Evolutionary conservation across 2,329 filamentous ascomycete species (phyloP).

Genomic region (Pestalotiopsis sp.): DNA sequence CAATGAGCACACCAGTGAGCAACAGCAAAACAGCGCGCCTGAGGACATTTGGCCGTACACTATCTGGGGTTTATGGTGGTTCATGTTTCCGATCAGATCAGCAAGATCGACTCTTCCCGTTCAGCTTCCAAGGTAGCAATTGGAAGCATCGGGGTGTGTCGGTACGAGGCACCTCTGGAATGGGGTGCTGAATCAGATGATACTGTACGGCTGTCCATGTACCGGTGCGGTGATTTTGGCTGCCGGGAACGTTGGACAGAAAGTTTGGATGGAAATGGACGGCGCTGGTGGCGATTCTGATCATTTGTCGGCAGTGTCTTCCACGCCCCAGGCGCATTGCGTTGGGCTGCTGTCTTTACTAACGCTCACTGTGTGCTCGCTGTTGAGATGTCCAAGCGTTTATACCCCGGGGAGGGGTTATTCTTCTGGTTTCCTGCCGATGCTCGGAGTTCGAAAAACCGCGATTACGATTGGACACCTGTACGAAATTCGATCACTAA

Average conservation of each 20-base stretch:
- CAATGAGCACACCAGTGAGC: slow-evolving; percentile 59
- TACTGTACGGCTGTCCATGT: neutral
- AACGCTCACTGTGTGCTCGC: slow-evolving; percentile 61
- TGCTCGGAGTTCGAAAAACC: slow-evolving; percentile 29
- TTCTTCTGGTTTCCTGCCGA: slow-evolving; percentile 6
- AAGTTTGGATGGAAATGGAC: neutral
- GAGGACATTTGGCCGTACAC: neutral
- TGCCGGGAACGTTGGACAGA: neutral
- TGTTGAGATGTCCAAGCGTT: slow-evolving; percentile 40
- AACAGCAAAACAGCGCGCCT: slow-evolving; percentile 26
- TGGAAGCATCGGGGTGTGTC: neutral
- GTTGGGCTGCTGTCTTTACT: slow-evolving; percentile 8
- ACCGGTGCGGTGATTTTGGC: neutral
- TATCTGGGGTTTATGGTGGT: neutral
- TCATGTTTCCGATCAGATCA: neutral
- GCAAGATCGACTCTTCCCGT: neutral
- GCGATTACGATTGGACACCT: slow-evolving; percentile 34
- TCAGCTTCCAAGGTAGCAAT: neutral
- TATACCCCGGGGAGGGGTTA: neutral
- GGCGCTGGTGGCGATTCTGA: neutral
- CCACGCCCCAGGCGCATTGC: neutral
- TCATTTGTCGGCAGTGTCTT: neutral
- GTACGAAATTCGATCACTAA: slow-evolving; percentile 64
- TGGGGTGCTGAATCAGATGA: neutral
- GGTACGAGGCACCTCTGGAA: neutral